Percentiles rank a stretch among this genome's conserved stretches.
phyloP scores from a whole-genome alignment of 2,329 filamentous ascomycete genomes.

The Beauveria brongniartii region DNA sequence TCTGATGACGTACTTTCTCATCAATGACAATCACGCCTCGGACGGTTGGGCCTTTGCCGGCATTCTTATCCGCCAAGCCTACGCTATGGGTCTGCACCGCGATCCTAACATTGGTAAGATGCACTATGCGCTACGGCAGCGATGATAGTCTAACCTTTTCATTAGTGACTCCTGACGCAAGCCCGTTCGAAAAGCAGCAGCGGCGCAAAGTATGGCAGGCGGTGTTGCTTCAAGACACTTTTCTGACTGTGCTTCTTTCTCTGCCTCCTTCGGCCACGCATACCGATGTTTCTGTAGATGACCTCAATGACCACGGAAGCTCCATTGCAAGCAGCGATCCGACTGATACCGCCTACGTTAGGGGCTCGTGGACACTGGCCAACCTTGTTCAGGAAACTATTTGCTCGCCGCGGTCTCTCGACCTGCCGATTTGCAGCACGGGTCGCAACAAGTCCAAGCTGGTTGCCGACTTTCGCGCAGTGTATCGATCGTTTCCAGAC shows the following conservation, averaged over 20 bases:
- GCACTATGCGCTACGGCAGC: neutral
- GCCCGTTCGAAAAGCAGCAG: conserved; percentile 66
- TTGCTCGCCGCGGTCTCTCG: conserved; percentile 65
- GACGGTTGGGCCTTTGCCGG: conserved; percentile 79
- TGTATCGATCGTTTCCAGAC: conserved; percentile 66
- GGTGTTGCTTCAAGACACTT: conserved; percentile 72
- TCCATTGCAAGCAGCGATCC: conserved; percentile 52
- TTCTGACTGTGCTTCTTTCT: conserved; percentile 68
- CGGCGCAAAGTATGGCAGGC: conserved; percentile 77
- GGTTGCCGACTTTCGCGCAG: conserved; percentile 58
- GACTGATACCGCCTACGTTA: conserved; percentile 62
- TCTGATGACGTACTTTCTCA: conserved; percentile 71
- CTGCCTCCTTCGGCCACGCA: conserved; percentile 72
- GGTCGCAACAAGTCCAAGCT: conserved; percentile 62
- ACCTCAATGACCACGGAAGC: conserved; percentile 56
- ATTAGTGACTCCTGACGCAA: conserved; percentile 54
- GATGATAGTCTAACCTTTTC: neutral
- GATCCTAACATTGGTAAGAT: conserved; percentile 62
- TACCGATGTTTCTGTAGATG: conserved; percentile 70
- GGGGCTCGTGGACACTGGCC: conserved; percentile 70
- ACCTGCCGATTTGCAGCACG: conserved; percentile 62
- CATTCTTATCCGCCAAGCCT: conserved; percentile 67
- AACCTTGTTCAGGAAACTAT: conserved; percentile 72
- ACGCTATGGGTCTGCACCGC: conserved; percentile 73
- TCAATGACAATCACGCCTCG: conserved; percentile 78